A percentile compares a stretch with the other conserved stretches of the same genome.
These are phyloP conservation scores for Luvunga scandens DNA, from an alignment of 345 rosid genomes.

Conservation along the genomic window DNA sequence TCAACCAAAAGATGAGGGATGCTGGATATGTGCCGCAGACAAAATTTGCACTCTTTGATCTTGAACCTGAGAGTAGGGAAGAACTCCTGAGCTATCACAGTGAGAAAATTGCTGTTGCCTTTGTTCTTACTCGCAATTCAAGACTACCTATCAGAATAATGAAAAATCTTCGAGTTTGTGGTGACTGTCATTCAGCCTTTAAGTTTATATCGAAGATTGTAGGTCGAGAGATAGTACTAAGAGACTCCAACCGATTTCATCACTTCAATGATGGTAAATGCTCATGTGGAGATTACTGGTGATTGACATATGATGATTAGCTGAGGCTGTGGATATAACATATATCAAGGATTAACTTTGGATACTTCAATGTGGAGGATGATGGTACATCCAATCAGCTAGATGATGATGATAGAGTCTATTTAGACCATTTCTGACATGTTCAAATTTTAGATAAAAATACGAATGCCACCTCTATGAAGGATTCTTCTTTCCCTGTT, in stretches of 20 bases:
- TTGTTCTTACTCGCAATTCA: slow-evolving; percentile 60
- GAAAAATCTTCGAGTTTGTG: slow-evolving; percentile 88
- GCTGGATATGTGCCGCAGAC: slow-evolving; percentile 80
- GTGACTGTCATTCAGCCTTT: slow-evolving; percentile 82
- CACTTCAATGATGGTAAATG: slow-evolving; percentile 76
- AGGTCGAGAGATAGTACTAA: slow-evolving; percentile 52
- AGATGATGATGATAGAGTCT: background rate
- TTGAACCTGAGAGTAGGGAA: slow-evolving; percentile 83
- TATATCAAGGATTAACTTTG: background rate
- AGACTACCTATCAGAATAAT: slow-evolving; percentile 76
- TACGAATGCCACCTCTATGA: background rate
- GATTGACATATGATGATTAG: slow-evolving; percentile 16
- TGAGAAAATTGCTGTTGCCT: slow-evolving; percentile 86
- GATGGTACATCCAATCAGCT: no score
- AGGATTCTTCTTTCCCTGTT: background rate
- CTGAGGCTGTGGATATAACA: background rate
- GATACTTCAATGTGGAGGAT: background rate
- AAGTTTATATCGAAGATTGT: slow-evolving; percentile 76
- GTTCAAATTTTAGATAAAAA: no score
- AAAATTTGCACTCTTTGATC: slow-evolving; percentile 68
- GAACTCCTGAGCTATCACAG: slow-evolving; percentile 81
- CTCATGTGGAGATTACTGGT: slow-evolving; percentile 89
- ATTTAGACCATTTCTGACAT: background rate
- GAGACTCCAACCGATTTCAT: slow-evolving; percentile 93
- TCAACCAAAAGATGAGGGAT: slow-evolving; percentile 67